Base-by-base conservation (phyloP, 2,329 filamentous ascomycete species). In the Epichloe scottii region DNA sequence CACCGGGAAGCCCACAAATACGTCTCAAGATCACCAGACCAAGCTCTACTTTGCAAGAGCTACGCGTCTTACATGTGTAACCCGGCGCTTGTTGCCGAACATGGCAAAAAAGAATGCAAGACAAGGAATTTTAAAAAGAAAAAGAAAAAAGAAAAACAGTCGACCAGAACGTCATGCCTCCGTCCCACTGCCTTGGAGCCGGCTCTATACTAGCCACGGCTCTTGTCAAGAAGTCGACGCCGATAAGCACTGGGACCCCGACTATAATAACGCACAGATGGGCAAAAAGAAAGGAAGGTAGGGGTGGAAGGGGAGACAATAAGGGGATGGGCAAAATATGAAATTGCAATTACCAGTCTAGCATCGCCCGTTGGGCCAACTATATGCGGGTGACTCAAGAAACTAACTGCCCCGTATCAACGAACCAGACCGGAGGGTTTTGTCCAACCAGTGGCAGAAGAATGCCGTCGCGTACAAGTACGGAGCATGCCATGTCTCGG, bases 121-220 rank as follows among this genome's bases (percentile, higher is more conserved):
- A 41, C 1, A 26, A 19, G 12, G 3, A 15, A 42, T 15, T 12
- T 1, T 6, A 48, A 19, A 40, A 14, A 26, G 14, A 15, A 5
- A 30, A 26, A 33, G 7, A 26, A n/a, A 1, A 14, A 8, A 17
- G 12, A 30, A 37, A 14, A n/a, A 37, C n/a, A n/a, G n/a, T 4
- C 21, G 35, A 1, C 19, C 14, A 30, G 30, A 30, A 30, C 19
- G 23, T 30, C 44, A 46, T 46, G 10, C 33, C 12, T 11, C 23
- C 26, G 21, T 48, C n/a, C 46, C 46, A 48, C 30, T 33, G 46
- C 46, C 26, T 48, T 34, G 46, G 38, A 48, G n/a, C 26, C 38
- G 17, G 38, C 26, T 41, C 35, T 23, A 7, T 23, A n/a, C n/a
- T 8, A 23, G 23, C 10, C 35, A 19, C 17, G 46, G 35, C 35